phyloP scores from a whole-genome alignment of 2,329 filamentous ascomycete species.

The Fusarium sarcochroum region DNA sequence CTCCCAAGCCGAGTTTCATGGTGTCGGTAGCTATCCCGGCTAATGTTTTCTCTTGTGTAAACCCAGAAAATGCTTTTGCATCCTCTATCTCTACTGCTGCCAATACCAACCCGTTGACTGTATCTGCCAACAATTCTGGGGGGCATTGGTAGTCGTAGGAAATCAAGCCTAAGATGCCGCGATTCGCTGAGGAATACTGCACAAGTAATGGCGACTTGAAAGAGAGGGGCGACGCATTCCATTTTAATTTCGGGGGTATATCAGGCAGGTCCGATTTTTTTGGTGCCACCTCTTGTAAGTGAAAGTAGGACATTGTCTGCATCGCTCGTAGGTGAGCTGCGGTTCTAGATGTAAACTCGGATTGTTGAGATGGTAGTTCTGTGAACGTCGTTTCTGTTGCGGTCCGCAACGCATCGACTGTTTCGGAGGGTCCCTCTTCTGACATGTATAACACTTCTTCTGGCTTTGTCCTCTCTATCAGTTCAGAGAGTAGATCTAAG shows the following conservation, averaged over 20 bases:
- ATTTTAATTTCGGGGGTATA: slow-evolving; percentile 52
- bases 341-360: slow-evolving; percentile 70
- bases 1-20: slow-evolving; percentile 30
- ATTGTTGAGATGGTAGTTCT: slow-evolving; percentile 71
- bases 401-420: slow-evolving; percentile 66
- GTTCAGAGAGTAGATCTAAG: slow-evolving; percentile 71
- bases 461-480: slow-evolving; percentile 68
- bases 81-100: slow-evolving; percentile 75
- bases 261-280: slow-evolving; percentile 18
- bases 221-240: slow-evolving; percentile 70
- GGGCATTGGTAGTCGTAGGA: slow-evolving; percentile 76
- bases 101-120: slow-evolving; percentile 79
- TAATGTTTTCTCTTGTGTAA: background rate
- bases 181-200: slow-evolving; percentile 64
- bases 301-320: slow-evolving; percentile 87
- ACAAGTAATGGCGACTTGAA: slow-evolving; percentile 72
- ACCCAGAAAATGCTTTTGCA: slow-evolving; percentile 61
- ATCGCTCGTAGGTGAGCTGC: slow-evolving; percentile 77
- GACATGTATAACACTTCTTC: slow-evolving; percentile 79
- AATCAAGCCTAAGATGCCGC: slow-evolving; percentile 74
- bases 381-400: slow-evolving; percentile 61
- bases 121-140: slow-evolving; percentile 70
- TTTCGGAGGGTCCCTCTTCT: slow-evolving; percentile 70
- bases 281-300: slow-evolving; percentile 55
- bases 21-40: slow-evolving; percentile 24